phyloP scores from a whole-genome alignment of 2,329 filamentous ascomycete genomes.

The Alternaria incomplexa region DNA sequence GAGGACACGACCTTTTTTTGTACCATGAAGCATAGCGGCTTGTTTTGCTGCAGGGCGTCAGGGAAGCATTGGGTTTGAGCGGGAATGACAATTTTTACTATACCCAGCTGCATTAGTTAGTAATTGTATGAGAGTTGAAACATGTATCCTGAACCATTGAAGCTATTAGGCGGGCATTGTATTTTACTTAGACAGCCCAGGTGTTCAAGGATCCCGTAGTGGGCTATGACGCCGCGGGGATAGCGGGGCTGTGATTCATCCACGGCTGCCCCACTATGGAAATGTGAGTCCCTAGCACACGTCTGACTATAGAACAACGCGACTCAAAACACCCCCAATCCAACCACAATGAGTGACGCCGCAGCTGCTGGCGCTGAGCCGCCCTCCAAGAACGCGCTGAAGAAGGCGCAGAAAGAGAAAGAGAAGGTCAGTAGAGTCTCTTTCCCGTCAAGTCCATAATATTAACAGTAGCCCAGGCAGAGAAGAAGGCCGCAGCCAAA shows the following conservation, averaged over 20 bases:
- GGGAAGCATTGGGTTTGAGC: conserved; percentile 1
- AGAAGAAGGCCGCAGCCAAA: conserved; percentile 50
- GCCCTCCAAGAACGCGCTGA: conserved; percentile 51
- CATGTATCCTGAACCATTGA: neutral
- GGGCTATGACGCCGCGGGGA: conserved; percentile 23
- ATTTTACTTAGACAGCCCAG: neutral
- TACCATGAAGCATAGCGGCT: neutral
- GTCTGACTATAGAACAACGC: conserved; percentile 5
- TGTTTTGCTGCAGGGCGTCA: conserved; percentile 1
- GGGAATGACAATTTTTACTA: conserved; percentile 4
- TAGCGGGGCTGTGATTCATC: conserved; percentile 26
- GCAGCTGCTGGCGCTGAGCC: conserved; percentile 31
- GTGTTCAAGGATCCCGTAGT: neutral
- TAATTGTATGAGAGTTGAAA: conserved; percentile 1
- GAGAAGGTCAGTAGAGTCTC: conserved; percentile 42
- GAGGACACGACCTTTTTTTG: neutral
- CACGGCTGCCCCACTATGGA: conserved; percentile 20
- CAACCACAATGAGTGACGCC: conserved; percentile 41
- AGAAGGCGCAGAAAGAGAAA: conserved; percentile 51
- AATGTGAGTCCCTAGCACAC: conserved; percentile 3
- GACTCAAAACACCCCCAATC: neutral
- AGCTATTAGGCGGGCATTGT: neutral
- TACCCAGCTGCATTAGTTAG: conserved; percentile 11
- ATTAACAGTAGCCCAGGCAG: conserved; percentile 38
- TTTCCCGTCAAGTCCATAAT: neutral